phyloP scores from a whole-genome alignment of 805 yeast species.

The Pichia pseudocactophila region DNA sequence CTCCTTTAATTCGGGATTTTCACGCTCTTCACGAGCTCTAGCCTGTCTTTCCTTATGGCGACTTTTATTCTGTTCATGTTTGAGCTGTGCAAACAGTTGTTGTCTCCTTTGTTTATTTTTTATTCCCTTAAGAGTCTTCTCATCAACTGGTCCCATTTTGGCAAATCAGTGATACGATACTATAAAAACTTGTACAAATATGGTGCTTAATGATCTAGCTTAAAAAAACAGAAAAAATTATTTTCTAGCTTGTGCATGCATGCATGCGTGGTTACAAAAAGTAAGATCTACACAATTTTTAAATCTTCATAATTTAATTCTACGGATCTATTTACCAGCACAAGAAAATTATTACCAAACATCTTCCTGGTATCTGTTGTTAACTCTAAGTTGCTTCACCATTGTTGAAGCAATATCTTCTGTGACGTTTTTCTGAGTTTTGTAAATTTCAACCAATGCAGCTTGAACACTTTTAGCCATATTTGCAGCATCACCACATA shows the following conservation, averaged over 20 bases:
- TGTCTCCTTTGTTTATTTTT: conserved; percentile 77
- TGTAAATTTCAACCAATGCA: conserved; percentile 54
- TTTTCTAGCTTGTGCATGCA: too few species aligned
- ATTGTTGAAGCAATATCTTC: conserved; percentile 66
- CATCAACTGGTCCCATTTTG: conserved; percentile 27
- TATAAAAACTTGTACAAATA: too few species aligned
- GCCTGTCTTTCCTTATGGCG: conserved; percentile 71
- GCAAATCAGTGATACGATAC: background rate
- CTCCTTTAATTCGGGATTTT: conserved; percentile 72
- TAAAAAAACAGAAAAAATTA: background rate
- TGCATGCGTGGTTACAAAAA: too few species aligned
- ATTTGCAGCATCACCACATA: conserved; percentile 92
- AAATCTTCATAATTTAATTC: too few species aligned
- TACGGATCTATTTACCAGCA: too few species aligned
- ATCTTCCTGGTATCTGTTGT: conserved; percentile 92
- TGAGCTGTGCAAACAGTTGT: conserved; percentile 62
- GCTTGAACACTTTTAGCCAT: conserved; percentile 93
- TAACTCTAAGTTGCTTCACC: conserved; percentile 68
- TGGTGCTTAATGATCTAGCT: too few species aligned
- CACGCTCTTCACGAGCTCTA: conserved; percentile 80
- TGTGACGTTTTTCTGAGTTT: conserved; percentile 52
- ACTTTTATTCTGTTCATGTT: conserved; percentile 65
- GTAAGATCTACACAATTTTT: too few species aligned
- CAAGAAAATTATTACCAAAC: conserved; percentile 54
- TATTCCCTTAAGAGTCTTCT: conserved; percentile 37